These are phyloP conservation scores for Pelargonium cotyledonis DNA, from an alignment of 441 rosid genomes.

Conservation along the genomic window DNA sequence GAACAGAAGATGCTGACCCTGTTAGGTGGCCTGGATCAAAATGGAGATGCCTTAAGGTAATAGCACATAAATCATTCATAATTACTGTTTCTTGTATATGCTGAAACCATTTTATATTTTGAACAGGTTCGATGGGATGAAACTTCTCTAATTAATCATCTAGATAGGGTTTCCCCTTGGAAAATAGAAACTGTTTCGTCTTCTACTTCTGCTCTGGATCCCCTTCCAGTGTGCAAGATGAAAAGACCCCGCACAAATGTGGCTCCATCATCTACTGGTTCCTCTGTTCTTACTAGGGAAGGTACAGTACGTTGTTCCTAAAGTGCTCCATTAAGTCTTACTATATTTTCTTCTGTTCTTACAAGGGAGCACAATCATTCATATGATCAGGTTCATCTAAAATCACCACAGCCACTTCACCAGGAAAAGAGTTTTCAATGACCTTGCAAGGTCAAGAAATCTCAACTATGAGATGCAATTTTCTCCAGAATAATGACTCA, in stretches of 20 bases:
- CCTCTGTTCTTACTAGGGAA: constrained; percentile 72
- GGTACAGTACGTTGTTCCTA: constrained; percentile 30
- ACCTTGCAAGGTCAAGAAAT: constrained; percentile 98
- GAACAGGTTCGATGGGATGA: constrained; percentile 96
- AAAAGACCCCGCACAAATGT: constrained; percentile 70
- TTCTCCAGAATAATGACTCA: constrained; percentile 51
- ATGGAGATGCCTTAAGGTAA: constrained; percentile 94
- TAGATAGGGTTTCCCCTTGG: constrained; percentile 97
- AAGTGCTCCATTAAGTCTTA: neutral
- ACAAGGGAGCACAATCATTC: neutral
- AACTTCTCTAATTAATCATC: constrained; percentile 65
- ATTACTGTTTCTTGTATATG: constrained; percentile 5
- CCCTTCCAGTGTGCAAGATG: constrained; percentile 70
- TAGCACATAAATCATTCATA: constrained; percentile 2
- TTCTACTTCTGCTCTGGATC: constrained; percentile 44
- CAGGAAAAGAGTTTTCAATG: constrained; percentile 66
- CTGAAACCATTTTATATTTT: constrained; percentile 11
- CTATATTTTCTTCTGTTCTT: neutral
- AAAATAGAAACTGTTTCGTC: constrained; percentile 69
- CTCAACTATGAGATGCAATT: constrained; percentile 66
- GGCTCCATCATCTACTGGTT: constrained; percentile 58
- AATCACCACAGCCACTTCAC: constrained; percentile 55
- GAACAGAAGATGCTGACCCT: constrained; percentile 73
- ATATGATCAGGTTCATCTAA: constrained; percentile 51
- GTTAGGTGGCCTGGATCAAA: constrained; percentile 75